These are phyloP conservation scores for Phytophthora hybrid DNA, from an alignment of 352 stramenopile species.

Conservation along the genomic window DNA sequence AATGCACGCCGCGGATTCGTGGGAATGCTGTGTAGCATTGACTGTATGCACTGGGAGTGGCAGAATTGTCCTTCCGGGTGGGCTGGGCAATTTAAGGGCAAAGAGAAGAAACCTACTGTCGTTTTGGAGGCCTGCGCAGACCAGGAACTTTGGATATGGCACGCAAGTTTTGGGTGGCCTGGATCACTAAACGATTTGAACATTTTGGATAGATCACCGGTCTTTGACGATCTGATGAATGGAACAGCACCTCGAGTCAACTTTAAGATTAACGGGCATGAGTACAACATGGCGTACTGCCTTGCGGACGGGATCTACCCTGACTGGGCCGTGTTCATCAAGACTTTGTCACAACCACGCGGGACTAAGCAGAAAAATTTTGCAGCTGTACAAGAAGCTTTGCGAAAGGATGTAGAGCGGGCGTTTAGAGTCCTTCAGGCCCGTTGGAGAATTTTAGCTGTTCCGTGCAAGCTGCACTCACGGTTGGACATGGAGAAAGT, in stretches of 20 bases:
- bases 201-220: no score
- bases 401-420: constrained; percentile 3
- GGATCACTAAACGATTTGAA: constrained; percentile 12
- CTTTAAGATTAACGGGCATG: no score
- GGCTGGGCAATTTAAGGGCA: constrained; percentile 12
- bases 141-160: constrained; percentile 14
- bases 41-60: constrained; percentile 16
- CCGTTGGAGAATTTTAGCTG: constrained; percentile 3
- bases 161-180: constrained; percentile 12
- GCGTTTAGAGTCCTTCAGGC: constrained; percentile 7
- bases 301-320: constrained; percentile 3
- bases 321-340: neutral
- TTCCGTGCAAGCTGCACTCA: constrained; percentile 2
- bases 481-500: constrained; percentile 9
- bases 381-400: neutral
- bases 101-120: no score
- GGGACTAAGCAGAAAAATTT: constrained; percentile 1
- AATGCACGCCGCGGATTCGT: no score
- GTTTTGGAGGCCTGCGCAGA: constrained; percentile 12
- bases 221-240: no score
- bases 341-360: neutral
- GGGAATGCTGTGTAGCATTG: constrained; percentile 16
- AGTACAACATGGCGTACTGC: no score
- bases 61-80: constrained; percentile 4
- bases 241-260: no score